Base-by-base conservation (phyloP, 305 asterid genomes). In the Stenogyne calaminthoides region DNA sequence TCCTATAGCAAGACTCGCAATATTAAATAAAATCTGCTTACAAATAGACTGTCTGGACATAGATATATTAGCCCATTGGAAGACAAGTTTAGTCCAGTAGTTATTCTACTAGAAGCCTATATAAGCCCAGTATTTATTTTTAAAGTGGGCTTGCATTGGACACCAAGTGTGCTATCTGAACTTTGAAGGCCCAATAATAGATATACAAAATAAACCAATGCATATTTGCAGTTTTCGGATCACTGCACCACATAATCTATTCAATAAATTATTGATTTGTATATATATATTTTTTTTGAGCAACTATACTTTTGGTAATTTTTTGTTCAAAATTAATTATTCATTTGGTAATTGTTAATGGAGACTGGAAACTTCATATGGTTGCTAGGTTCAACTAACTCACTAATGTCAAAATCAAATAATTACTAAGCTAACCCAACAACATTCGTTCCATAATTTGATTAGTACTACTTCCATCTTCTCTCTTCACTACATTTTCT, bases 351-450 rank as follows among this genome's bases (percentile, higher is more conserved):
- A 46, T 16, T 51, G 25, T 51, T 51, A 49, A n/a, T 49, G 11
- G 39, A 27, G 14, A 57, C 63, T 9, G 34, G 20, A 20, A 42
- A 64, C 57, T 25, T 64, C 44, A 9, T 14, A 10, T 42, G 56
- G 54, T 12, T 34, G 40, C 51, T 34, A 55, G 55, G n/a, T 55
- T 46, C 74, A 34, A 39, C 65, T 40, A 56, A 70, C 29, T 69
- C n/a, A 37, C 15, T 8, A 39, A 57, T 16, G 57, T 70, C n/a
- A n/a, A n/a, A n/a, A n/a, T n/a, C n/a, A n/a, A 70, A 56, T 70
- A 70, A 70, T 56, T 39, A 39, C 36, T 25, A 56, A 37, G 15
- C 74, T 56, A 54, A 37, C 25, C 20, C 20, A 27, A 18, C 71
- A 49, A 67, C 46, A 47, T 6, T 66, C 46, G 7, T 9, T 5